Evolutionary conservation across 768 basidiomycete species (phyloP).

Genomic region (Pulveroboletus sp.): DNA sequence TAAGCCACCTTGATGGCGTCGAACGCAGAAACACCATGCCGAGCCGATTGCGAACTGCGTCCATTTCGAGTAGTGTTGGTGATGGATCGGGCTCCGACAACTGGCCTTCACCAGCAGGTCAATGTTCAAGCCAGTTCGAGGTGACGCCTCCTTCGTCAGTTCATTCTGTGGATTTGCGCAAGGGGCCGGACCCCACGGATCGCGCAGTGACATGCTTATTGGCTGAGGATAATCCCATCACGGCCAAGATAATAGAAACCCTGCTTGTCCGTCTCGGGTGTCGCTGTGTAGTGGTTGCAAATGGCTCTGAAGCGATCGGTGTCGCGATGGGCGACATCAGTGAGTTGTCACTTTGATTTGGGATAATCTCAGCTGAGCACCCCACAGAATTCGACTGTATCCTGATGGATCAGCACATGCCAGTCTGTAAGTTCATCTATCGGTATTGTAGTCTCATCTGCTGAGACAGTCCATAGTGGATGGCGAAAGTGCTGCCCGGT

Average conservation of each 20-base stretch:
- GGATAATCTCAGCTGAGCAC: conserved; percentile 4
- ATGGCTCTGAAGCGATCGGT: conserved; percentile 95
- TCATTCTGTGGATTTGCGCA: conserved; percentile 76
- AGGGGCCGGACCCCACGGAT: conserved; percentile 73
- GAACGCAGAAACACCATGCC: conserved; percentile 83
- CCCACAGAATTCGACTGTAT: conserved; percentile 87
- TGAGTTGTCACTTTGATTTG: conserved; percentile 38
- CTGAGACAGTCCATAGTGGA: conserved; percentile 52
- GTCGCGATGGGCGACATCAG: conserved; percentile 98
- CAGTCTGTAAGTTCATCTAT: conserved; percentile 60
- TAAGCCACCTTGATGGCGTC: conserved; percentile 69
- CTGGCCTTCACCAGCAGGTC: conserved; percentile 57
- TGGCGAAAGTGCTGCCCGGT: conserved; percentile 93
- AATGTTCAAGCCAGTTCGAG: conserved; percentile 50
- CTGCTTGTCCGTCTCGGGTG: conserved; percentile 91
- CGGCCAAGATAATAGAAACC: conserved; percentile 95
- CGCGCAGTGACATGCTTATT: conserved; percentile 90
- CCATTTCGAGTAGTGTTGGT: conserved; percentile 76
- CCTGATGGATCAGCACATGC: conserved; percentile 94
- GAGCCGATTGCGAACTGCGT: conserved; percentile 81
- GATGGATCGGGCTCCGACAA: conserved; percentile 76
- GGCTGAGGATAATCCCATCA: conserved; percentile 98
- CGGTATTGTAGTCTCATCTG: background rate
- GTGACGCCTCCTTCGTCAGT: conserved; percentile 77
- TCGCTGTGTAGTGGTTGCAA: conserved; percentile 90